phyloP scores from a whole-genome alignment of 169 alveolate species.

The Plasmodium vinckei region DNA sequence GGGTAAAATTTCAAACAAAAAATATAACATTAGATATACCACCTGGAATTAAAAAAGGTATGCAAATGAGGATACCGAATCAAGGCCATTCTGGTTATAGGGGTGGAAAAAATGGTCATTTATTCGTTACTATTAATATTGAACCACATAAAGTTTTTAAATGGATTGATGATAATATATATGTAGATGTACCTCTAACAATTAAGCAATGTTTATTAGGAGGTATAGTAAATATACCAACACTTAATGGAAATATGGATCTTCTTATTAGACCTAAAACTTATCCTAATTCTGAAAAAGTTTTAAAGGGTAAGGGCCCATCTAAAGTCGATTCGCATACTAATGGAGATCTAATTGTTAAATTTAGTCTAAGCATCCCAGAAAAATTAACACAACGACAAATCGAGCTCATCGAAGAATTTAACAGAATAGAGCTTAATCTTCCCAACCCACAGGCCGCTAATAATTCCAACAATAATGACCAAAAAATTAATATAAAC shows the following conservation, averaged over 20 bases:
- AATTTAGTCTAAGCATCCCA: conserved; percentile 85
- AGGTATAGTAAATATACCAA: conserved; percentile 87
- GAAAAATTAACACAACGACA: conserved; percentile 80
- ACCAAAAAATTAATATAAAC: neutral
- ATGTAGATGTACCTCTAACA: conserved; percentile 90
- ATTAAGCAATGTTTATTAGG: conserved; percentile 89
- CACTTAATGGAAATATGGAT: conserved; percentile 86
- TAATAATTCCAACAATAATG: neutral
- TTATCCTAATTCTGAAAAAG: conserved; percentile 84
- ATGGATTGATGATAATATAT: conserved; percentile 91
- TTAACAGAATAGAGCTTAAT: conserved; percentile 74
- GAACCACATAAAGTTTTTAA: conserved; percentile 88
- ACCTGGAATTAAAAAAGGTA: conserved; percentile 88
- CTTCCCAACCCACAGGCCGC: conserved; percentile 12
- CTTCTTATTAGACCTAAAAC: conserved; percentile 85
- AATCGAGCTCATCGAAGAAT: conserved; percentile 83
- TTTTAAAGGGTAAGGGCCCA: conserved; percentile 90
- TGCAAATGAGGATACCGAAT: conserved; percentile 89
- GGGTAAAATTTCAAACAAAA: conserved; percentile 87
- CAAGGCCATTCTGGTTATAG: conserved; percentile 90
- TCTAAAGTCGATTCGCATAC: conserved; percentile 85
- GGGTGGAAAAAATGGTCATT: conserved; percentile 91
- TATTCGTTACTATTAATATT: conserved; percentile 88
- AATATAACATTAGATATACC: conserved; percentile 86
- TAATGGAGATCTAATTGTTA: conserved; percentile 87